Evolutionary conservation across 2,329 filamentous ascomycete species (phyloP).

Genomic region (Pseudogymnoascus sp.): DNA sequence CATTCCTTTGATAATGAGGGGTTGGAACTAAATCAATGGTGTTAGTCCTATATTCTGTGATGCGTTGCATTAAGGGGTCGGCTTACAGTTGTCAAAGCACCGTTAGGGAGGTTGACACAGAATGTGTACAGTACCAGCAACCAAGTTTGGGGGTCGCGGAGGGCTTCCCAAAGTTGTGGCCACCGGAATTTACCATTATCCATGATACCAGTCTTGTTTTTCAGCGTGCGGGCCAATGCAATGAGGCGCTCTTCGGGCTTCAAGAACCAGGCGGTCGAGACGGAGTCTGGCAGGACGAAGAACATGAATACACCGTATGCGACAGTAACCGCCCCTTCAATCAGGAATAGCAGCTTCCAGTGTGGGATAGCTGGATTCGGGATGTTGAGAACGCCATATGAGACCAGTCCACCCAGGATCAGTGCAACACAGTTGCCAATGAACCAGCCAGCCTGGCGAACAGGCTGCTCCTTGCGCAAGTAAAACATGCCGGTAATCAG

Average conservation of each 20-base stretch:
- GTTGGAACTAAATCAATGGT: conserved; percentile 25
- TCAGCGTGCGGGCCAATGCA: conserved; percentile 19
- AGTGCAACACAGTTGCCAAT: conserved; percentile 15
- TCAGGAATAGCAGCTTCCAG: conserved; percentile 23
- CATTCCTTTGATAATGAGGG: conserved; percentile 34
- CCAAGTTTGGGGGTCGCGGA: conserved; percentile 32
- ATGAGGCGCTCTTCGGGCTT: conserved; percentile 37
- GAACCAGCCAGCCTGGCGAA: conserved; percentile 28
- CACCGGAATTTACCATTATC: conserved; percentile 25
- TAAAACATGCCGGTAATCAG: conserved; percentile 33
- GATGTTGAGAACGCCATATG: conserved; percentile 16
- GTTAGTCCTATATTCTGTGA: not conserved
- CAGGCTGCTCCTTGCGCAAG: conserved; percentile 31
- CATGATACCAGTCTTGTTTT: conserved; percentile 22
- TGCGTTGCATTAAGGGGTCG: not conserved
- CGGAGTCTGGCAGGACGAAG: conserved; percentile 43
- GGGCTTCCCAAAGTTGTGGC: conserved; percentile 35
- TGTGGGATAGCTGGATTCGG: conserved; percentile 11
- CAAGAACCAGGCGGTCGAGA: conserved; percentile 38
- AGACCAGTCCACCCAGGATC: conserved; percentile 17
- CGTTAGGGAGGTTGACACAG: conserved; percentile 32
- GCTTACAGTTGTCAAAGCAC: conserved; percentile 33
- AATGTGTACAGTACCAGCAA: conserved; percentile 21
- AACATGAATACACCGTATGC: conserved; percentile 36
- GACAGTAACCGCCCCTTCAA: conserved; percentile 24